A percentile compares a stretch with the other conserved stretches of the same genome.
phyloP scores from a whole-genome alignment of 129 eudicot genomes.

The Centaurea solstitialis region DNA sequence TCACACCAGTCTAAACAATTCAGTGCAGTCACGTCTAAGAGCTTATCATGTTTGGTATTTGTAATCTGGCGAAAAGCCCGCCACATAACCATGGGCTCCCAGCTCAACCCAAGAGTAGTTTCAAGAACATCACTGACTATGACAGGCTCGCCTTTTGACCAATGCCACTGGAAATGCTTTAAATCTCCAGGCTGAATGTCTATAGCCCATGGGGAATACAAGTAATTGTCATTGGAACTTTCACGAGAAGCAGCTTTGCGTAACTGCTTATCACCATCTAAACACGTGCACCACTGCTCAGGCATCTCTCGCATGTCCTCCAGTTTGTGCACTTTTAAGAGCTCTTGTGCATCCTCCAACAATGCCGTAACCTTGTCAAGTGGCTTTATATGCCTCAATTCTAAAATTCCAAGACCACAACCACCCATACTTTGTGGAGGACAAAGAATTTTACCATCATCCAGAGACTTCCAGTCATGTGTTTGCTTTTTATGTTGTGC shows the following conservation, averaged over 20 bases:
- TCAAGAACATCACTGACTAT: constrained; percentile 74
- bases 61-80: constrained; percentile 78
- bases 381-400: constrained; percentile 34
- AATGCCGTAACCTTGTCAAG: constrained; percentile 34
- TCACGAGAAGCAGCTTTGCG: constrained; percentile 64
- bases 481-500: constrained; percentile 8
- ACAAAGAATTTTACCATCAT: constrained; percentile 67
- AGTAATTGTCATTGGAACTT: constrained; percentile 48
- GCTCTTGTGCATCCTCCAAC: constrained; percentile 44
- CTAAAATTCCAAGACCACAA: constrained; percentile 55
- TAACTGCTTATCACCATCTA: constrained; percentile 23
- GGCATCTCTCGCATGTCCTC: constrained; percentile 25
- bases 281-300: constrained; percentile 46
- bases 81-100: constrained; percentile 99
- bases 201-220: constrained; percentile 66
- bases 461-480: constrained; percentile 60
- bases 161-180: constrained; percentile 82
- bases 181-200: constrained; percentile 51
- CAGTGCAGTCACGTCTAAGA: constrained; percentile 59
- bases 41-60: constrained; percentile 32
- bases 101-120: constrained; percentile 74
- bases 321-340: constrained; percentile 20
- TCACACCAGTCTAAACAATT: constrained; percentile 85
- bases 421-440: constrained; percentile 63
- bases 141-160: constrained; percentile 82